phyloP scores from a whole-genome alignment of 192 early-diverging fungal genomes.

The Paraglomus brasilianum region DNA sequence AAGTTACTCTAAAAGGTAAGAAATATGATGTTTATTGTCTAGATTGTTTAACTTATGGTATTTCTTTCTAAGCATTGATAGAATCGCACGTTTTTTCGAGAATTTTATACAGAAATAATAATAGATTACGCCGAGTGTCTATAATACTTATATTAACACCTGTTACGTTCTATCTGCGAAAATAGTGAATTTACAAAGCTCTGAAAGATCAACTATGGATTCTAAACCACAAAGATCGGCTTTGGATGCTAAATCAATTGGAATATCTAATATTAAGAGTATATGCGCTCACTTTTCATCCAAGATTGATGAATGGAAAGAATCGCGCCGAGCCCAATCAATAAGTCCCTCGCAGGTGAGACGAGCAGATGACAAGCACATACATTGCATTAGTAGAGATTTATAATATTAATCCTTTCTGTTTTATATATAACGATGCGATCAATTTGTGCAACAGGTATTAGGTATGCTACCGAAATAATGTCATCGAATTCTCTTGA shows the following conservation, averaged over 20 bases:
- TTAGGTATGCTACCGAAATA: no score
- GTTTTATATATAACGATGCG: no score
- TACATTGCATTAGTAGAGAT: neutral
- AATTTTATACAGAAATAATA: no score
- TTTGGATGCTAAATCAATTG: neutral
- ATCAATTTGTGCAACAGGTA: no score
- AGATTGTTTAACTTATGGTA: neutral
- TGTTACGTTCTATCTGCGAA: no score
- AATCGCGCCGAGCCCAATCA: neutral
- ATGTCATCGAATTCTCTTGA: no score
- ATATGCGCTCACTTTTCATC: slow-evolving; percentile 18
- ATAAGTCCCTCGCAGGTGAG: slow-evolving; percentile 15
- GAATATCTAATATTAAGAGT: slow-evolving; percentile 16
- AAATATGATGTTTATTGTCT: slow-evolving; percentile 4
- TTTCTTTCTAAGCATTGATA: no score
- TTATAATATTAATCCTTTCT: neutral
- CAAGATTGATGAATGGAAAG: slow-evolving; percentile 26
- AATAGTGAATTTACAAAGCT: slow-evolving; percentile 1
- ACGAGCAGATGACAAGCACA: neutral
- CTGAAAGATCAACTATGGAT: neutral
- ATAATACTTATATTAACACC: no score
- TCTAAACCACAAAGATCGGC: neutral
- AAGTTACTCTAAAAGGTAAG: slow-evolving; percentile 4
- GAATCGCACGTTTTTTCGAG: no score
- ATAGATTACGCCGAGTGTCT: no score